Base-by-base conservation (phyloP, 1,284 basidiomycete genomes). In the Ustilago xerochloae region DNA sequence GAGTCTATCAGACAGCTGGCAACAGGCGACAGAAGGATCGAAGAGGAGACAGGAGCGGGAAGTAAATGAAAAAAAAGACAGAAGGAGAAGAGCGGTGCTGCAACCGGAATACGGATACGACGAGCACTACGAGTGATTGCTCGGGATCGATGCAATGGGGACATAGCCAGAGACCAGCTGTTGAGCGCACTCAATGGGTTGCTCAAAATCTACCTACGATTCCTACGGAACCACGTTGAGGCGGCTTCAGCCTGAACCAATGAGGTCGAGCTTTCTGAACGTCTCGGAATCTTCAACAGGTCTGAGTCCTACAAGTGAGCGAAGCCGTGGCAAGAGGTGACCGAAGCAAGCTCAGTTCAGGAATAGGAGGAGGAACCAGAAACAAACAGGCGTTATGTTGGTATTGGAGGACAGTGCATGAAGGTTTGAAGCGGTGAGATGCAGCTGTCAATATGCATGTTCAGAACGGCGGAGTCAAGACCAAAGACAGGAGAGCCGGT, bases 101-200 rank as follows among this genome's bases (percentile, higher is more conserved):
- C 24, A 52, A 22, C 8, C 13, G 22, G 41, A 15, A 18, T 10
- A 43, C 41, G 26, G 9, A 43, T 26, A 20, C 12, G 18, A 4
- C 4, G 15, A 39, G 10, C 36, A 48, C 43, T 45, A 60, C n/a
- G 43, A 50, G 47, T n/a, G n/a, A n/a, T 61, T 20, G 36, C 28
- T 49, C 50, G 59, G 51, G 51, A 61, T 22, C 45, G 41, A 33
- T n/a, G 33, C 22, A 38, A 29, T 39, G 36, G 50, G 22, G 41
- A 43, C 41, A 43, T 43, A n/a, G 9, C 22, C 47, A 43, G 22
- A 43, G 22, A 41, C n/a, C 18, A 41, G 22, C n/a, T n/a, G n/a
- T n/a, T n/a, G n/a, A n/a, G n/a, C n/a, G n/a, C n/a, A n/a, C n/a
- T n/a, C n/a, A n/a, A n/a, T n/a, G n/a, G 18, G 15, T 20, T 46